Base-by-base conservation (phyloP, 805 yeast species). In the Candida odintsovae region DNA sequence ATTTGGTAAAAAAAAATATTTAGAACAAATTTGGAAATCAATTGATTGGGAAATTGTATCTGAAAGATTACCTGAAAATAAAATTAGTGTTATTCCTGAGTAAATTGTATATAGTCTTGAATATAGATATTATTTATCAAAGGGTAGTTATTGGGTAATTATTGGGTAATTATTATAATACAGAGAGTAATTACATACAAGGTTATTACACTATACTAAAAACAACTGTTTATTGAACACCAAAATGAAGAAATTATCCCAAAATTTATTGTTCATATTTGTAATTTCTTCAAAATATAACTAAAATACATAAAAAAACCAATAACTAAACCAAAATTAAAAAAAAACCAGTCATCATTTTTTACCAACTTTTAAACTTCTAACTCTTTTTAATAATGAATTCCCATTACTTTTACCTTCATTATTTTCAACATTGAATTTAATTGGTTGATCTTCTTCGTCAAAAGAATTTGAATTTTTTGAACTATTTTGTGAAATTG, bases 351-450 rank as follows among this genome's bases (percentile, higher is more conserved):
- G 4, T 31, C 47, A 35, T 33, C 45, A 42, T 15, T 59, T 69
- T 57, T 75, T 66, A 9, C 86, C 80, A 38, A 88, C 96, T 66
- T 87, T 87, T 69, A 90, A 76, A 70, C 95, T 87, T 68, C 86
- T 88, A 40, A 90, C 97, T 63, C 97, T 82, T 60, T 84, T 82
- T 59, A 90, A 69, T 51, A 90, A 72, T 5, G 87, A 82, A 46
- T 74, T 77, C 6, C 79, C 78, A 29, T 52, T 56, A n/a, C 39
- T 42, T 22, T 48, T 29, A 18, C 36, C 21, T 45, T 57, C 31
- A 49, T 54, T 44, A 56, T 63, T 49, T 54, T 54, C 51, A 58
- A 63, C 25, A 57, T 58, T 48, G 54, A 63, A 49, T 39, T 57
- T 61, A 19, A 59, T 50, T 40, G 64, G 66, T 20, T 66, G 67